Conservation (phyloP, 2,329 filamentous ascomycete species). For the Scedosporium aurantiacum region DNA sequence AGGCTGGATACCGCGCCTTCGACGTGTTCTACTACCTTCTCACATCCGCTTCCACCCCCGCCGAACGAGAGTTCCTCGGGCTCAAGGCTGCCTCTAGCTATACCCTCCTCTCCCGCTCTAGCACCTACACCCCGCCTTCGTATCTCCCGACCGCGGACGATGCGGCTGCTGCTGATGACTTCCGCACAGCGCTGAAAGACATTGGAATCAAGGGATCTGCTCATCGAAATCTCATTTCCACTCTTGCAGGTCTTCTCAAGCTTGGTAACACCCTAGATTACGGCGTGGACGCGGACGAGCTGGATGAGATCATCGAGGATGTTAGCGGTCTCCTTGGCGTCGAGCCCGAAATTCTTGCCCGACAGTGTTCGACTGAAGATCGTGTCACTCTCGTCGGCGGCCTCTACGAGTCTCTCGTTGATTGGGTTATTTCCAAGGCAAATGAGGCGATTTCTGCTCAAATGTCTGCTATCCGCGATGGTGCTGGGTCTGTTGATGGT, state of each 20-base stretch:
- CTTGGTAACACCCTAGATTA: conserved; percentile 86
- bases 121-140: conserved; percentile 73
- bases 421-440: conserved; percentile 85
- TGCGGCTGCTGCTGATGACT: conserved; percentile 84
- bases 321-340: conserved; percentile 76
- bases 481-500: conserved; percentile 57
- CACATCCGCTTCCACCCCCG: conserved; percentile 77
- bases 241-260: conserved; percentile 76
- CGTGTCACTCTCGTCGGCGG: conserved; percentile 72
- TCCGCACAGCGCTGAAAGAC: conserved; percentile 72
- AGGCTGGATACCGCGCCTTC: conserved; percentile 80
- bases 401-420: conserved; percentile 86
- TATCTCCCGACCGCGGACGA: conserved; percentile 92
- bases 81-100: conserved; percentile 71
- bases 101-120: conserved; percentile 66
- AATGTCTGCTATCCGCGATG: conserved; percentile 54
- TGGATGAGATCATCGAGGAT: conserved; percentile 84
- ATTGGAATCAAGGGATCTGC: conserved; percentile 87
- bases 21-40: conserved; percentile 97
- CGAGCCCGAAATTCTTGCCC: conserved; percentile 70
- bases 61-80: conserved; percentile 79
- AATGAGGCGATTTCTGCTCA: conserved; percentile 75
- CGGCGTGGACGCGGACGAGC: conserved; percentile 67
- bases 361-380: conserved; percentile 74
- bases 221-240: conserved; percentile 74